phyloP scores from a whole-genome alignment of 768 basidiomycete species.

The Pleurotus salmoneostramineus region DNA sequence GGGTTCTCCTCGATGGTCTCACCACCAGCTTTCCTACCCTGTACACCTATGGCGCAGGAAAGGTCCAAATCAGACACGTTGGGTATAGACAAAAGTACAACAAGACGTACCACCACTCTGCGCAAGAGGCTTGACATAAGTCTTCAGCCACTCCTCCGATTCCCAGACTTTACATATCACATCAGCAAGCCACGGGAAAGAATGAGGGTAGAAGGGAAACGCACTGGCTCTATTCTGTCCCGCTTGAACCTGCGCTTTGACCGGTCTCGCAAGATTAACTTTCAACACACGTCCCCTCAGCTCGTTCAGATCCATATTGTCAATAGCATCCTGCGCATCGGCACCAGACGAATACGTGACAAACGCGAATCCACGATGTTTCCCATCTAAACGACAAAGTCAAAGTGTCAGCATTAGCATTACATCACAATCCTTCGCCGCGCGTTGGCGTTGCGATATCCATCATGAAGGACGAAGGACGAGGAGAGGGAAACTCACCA shows the following conservation, averaged over 20 bases:
- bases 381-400: constrained; percentile 43
- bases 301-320: constrained; percentile 98
- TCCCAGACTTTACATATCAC: constrained; percentile 73
- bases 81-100: neutral
- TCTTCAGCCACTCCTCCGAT: constrained; percentile 88
- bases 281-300: constrained; percentile 71
- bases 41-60: constrained; percentile 37
- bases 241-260: constrained; percentile 65
- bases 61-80: neutral
- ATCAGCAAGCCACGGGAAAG: neutral
- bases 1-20: constrained; percentile 19
- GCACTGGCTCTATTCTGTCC: constrained; percentile 73
- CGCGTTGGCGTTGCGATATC: neutral
- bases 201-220: constrained; percentile 20
- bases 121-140: constrained; percentile 74
- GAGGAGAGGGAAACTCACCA: constrained; percentile 34
- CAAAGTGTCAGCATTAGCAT: too few relatives aligned
- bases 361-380: constrained; percentile 93
- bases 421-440: too few relatives aligned
- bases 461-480: neutral
- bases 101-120: constrained; percentile 62
- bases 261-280: constrained; percentile 82
- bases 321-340: constrained; percentile 95
- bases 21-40: constrained; percentile 40
- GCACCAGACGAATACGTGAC: constrained; percentile 76